Evolutionary conservation across 768 basidiomycete genomes (phyloP).

Genomic region (Auriscalpium microsporum): DNA sequence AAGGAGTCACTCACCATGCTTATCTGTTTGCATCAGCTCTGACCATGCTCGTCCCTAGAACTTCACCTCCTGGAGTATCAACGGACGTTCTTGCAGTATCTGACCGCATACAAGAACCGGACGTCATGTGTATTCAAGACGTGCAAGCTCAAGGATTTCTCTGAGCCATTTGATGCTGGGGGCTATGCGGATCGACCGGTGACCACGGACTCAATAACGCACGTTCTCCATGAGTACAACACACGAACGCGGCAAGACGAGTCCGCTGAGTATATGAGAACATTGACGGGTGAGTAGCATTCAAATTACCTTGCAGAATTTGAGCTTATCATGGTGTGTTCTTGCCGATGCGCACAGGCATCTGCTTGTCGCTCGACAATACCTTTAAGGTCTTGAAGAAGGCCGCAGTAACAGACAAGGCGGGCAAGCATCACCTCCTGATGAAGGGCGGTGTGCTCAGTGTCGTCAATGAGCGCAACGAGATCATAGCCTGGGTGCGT

Average conservation of each 20-base stretch:
- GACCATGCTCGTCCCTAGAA: conserved; percentile 12
- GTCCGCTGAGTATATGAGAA: conserved; percentile 12
- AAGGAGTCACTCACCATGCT: no score
- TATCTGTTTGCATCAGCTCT: neutral
- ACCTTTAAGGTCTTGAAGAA: conserved; percentile 15
- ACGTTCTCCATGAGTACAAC: conserved; percentile 15
- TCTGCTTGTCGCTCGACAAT: conserved; percentile 9
- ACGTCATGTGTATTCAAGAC: neutral
- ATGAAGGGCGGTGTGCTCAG: conserved; percentile 13
- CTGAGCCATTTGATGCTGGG: neutral
- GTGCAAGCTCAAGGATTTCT: neutral
- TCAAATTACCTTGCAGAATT: no score
- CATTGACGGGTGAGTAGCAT: conserved; percentile 12
- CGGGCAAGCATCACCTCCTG: neutral
- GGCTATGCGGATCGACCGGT: conserved; percentile 8
- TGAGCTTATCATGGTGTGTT: no score
- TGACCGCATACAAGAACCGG: conserved; percentile 1
- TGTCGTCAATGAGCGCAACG: conserved; percentile 13
- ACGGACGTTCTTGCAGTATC: conserved; percentile 11
- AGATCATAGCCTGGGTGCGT: conserved; percentile 14
- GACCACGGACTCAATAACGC: conserved; percentile 16
- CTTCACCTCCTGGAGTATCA: conserved; percentile 19
- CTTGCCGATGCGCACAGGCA: no score
- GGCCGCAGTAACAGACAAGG: conserved; percentile 1
- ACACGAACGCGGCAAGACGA: conserved; percentile 9